Evolutionary conservation across 164 flowering plant species (phyloP), one percentile per base, ranked within the genome.

Genomic region (Vitis rotundifolia): DNA sequence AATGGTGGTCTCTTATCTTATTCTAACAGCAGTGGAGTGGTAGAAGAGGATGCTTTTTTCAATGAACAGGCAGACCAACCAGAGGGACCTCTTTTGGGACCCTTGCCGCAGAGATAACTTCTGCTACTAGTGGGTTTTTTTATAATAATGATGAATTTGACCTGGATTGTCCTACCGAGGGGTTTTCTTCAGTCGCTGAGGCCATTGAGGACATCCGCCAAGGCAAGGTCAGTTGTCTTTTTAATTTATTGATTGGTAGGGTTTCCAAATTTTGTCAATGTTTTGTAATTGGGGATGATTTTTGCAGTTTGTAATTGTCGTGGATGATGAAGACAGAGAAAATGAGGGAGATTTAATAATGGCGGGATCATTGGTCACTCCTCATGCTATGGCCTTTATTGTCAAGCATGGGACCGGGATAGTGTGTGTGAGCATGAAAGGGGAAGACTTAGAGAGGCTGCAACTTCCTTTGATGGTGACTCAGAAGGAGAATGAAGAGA

Each of bases 341-440:
- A 93, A 93, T 80, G 98, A 90, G 76, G 98, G 98, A 69, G 98
- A 93, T 84, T 73, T 96, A 50, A 91, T 96, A 71, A 90, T 96
- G 98, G 92, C 98, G 5, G 99, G 94, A 57, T 73, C 87, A 26
- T 31, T 82, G 77, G 98, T 81, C 19, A 96, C 97, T 50, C 90
- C 97, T 64, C 97, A 91, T 74, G 92, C 92, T 53, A 87, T 93
- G 97, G 97, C 99, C 54, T 96, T 91, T 72, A 78, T 93, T 76
- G 99, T 96, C 69, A 96, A 88, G 84, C 91, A 96, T 81, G 97
- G 97, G 65, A 96, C 97, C 73, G 99, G 99, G 59, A 96, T 96
- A 67, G 93, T 96, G 59, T 96, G 99, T 77, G 98, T 96, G 65
- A 87, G 94, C 81, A 96, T 93, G 99, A 87, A 80, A 75, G 97